These are phyloP conservation scores for Vitis rupestris DNA, from an alignment of 164 flowering plant species.

Conservation along the genomic window DNA sequence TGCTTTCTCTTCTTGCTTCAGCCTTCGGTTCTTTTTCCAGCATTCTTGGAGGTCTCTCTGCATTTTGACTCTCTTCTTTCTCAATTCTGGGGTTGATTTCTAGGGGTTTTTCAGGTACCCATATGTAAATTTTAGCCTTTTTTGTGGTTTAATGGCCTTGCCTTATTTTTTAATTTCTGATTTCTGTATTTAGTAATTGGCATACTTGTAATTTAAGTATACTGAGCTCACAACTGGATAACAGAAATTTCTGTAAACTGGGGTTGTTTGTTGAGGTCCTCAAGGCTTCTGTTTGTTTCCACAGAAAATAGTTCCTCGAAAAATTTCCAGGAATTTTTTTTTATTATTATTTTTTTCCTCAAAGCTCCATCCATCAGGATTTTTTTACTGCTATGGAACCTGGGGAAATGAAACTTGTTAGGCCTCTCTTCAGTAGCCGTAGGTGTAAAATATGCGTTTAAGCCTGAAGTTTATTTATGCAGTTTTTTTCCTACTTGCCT, in stretches of 20 bases:
- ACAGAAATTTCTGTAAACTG: slow-evolving; percentile 1
- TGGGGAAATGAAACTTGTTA: too few species aligned
- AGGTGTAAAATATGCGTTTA: too few species aligned
- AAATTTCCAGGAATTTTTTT: not conserved
- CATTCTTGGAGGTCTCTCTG: slow-evolving; percentile 1
- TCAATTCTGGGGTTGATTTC: not conserved
- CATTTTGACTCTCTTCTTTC: not conserved
- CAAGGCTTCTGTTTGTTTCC: not conserved
- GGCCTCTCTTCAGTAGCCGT: too few species aligned
- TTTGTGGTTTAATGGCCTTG: not conserved
- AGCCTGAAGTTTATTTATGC: too few species aligned
- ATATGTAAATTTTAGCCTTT: not conserved
- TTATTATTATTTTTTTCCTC: slow-evolving; percentile 3
- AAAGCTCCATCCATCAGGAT: too few species aligned
- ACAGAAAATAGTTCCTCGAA: not conserved
- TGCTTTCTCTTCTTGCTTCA: not conserved
- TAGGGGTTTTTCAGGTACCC: slow-evolving; percentile 7
- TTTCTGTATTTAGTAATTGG: not conserved
- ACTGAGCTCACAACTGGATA: too few species aligned
- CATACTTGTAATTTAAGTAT: not conserved
- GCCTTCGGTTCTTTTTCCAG: not conserved
- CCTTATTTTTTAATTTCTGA: not conserved
- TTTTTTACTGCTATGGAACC: too few species aligned
- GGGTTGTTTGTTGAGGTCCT: not conserved
- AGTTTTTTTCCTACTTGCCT: too few species aligned